A percentile compares a stretch with the other conserved stretches of the same genome.
These are phyloP conservation scores for Solanum hybrid DNA, from an alignment of 305 asterid species.

Conservation along the genomic window DNA sequence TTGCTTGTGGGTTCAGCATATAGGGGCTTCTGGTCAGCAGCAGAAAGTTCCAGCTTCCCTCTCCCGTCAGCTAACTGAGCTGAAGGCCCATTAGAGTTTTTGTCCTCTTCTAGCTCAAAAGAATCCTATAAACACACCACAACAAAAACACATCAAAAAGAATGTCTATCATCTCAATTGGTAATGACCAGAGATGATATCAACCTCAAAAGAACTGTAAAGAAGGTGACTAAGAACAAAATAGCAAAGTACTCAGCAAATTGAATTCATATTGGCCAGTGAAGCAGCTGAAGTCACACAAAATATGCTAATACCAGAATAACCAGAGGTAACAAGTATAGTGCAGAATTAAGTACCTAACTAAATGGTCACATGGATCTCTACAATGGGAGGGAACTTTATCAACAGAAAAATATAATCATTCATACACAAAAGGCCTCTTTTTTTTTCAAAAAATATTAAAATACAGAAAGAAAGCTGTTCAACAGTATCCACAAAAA, in stretches of 20 bases:
- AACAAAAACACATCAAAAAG: not conserved
- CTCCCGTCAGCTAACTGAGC: conserved; percentile 22
- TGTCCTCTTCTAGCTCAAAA: conserved; percentile 38
- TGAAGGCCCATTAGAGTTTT: conserved; percentile 26
- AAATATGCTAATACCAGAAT: not conserved
- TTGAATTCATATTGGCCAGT: not conserved
- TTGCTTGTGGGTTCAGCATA: conserved; percentile 22
- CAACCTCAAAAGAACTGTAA: not conserved
- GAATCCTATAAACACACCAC: conserved; percentile 29
- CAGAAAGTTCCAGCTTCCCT: conserved; percentile 14
- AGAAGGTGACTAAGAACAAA: not conserved
- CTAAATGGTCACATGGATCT: not conserved
- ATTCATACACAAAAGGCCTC: not conserved
- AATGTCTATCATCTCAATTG: not conserved
- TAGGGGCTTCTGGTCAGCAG: conserved; percentile 14
- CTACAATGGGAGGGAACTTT: not conserved
- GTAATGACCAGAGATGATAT: not conserved
- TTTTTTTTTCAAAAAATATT: not conserved
- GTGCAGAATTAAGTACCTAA: not conserved
- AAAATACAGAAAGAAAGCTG: not conserved
- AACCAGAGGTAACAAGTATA: not conserved
- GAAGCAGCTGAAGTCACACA: not conserved
- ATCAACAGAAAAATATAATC: not conserved
- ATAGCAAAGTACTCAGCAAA: not conserved
- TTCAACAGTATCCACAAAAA: not conserved